Base-by-base conservation (phyloP, 2,329 filamentous ascomycete genomes). In the Arthrobotrys sphaeroides region DNA sequence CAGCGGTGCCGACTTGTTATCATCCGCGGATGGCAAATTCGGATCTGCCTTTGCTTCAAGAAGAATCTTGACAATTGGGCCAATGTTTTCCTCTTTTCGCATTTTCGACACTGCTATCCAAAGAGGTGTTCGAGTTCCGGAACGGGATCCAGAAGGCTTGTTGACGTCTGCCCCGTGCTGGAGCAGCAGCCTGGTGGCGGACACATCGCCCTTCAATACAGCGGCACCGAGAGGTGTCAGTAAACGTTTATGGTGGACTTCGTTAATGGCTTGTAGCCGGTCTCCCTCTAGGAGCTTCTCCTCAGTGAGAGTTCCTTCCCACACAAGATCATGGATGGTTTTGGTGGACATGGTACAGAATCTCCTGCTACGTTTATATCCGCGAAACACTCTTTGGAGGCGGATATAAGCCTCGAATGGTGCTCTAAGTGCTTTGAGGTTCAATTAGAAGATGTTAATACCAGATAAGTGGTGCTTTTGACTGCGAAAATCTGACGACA, bases 21-120 rank as follows among this genome's bases (percentile, higher is more conserved):
- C 33, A 43, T 28, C 9, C 10, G 12, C n/a, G 20, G 61, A 65
- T 65, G 45, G 12, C 22, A 43, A 0, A 51, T 53, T 65, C 42
- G 61, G 61, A 53, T 65, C 61, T 13, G 61, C 61, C 12, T 33
- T 45, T 28, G 31, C 45, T 53, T 65, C 43, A n/a, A 65, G 61
- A 42, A 65, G 61, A 42, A 53, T 65, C 18, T 65, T 51, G 12
- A 53, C 36, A 20, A 65, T 65, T 28, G 10, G 45, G 22, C 31
- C 61, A 26, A 31, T 31, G 2, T 65, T 53, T 36, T 55, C 16
- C 31, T 36, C 28, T 2, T 9, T 53, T 24, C 33, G 2, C 20
- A n/a, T 65, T 43, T 42, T 42, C 10, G 61, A 65, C 7, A 33
- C 43, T 20, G 61, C 61, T 43, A 65, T 33, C 61, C 61, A 65